Evolutionary conservation across 2,329 filamentous ascomycete species (phyloP).

Genomic region (Atkinsonella hypoxylon): DNA sequence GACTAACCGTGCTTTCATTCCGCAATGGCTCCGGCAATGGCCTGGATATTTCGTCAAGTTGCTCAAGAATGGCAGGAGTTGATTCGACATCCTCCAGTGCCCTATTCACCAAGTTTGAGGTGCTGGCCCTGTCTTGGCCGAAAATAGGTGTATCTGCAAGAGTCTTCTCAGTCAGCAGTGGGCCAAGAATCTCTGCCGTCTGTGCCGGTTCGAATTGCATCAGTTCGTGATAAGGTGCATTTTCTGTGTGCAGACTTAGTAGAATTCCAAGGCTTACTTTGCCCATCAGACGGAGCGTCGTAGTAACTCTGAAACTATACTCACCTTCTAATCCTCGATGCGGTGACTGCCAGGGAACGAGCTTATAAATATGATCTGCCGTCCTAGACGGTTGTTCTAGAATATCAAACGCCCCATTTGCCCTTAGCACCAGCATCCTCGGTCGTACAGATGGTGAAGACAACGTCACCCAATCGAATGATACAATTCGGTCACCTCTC

Average conservation of each 20-base stretch:
- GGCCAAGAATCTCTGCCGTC: conserved; percentile 38
- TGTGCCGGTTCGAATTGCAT: conserved; percentile 48
- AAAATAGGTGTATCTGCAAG: conserved; percentile 45
- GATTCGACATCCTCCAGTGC: conserved; percentile 25
- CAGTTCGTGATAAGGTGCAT: conserved; percentile 38
- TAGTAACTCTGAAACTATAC: not conserved
- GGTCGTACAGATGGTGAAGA: conserved; percentile 42
- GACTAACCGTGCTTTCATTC: conserved; percentile 30
- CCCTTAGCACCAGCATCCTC: conserved; percentile 46
- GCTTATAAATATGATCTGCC: conserved; percentile 44
- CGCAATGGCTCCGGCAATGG: conserved; percentile 30
- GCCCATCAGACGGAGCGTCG: too few relatives aligned
- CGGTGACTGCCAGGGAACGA: conserved; percentile 49
- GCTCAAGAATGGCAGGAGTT: conserved; percentile 22
- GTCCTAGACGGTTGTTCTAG: conserved; percentile 48
- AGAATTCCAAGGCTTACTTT: too few relatives aligned
- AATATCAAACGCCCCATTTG: conserved; percentile 49
- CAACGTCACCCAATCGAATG: conserved; percentile 55
- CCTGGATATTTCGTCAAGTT: conserved; percentile 23
- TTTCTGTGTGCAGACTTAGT: conserved; percentile 26
- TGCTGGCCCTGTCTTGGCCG: conserved; percentile 34
- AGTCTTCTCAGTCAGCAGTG: conserved; percentile 40
- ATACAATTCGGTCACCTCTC: conserved; percentile 50
- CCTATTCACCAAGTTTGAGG: conserved; percentile 29
- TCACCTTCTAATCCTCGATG: conserved; percentile 44